Evolutionary conservation across 805 yeast genomes (phyloP).

Genomic region (Wickerhamiella hasegawae): DNA sequence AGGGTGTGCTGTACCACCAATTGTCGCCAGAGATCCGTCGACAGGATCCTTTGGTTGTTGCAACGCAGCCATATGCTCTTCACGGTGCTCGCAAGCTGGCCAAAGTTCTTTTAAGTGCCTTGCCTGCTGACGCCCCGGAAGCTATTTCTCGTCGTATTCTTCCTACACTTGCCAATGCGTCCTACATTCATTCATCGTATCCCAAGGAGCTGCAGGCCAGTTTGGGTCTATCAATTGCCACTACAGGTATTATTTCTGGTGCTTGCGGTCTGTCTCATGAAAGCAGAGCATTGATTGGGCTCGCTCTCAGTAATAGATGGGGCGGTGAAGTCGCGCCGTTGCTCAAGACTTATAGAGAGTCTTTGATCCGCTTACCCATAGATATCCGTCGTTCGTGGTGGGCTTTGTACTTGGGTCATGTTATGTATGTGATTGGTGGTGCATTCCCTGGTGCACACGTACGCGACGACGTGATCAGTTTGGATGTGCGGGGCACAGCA

Average conservation of each 20-base stretch:
- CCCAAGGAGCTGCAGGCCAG: conserved; percentile 64
- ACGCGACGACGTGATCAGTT: conserved; percentile 27
- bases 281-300: conserved; percentile 53
- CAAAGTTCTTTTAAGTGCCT: conserved; percentile 35
- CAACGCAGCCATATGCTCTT: conserved; percentile 60
- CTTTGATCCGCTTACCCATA: conserved; percentile 6
- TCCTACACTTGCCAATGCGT: conserved; percentile 57
- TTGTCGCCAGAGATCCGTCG: conserved; percentile 40
- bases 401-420: conserved; percentile 56
- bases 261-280: conserved; percentile 62
- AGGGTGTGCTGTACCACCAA: conserved; percentile 52
- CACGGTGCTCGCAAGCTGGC: conserved; percentile 41
- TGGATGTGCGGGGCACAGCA: conserved; percentile 10
- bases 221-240: conserved; percentile 56
- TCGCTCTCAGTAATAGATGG: conserved; percentile 67
- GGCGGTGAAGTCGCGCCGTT: conserved; percentile 45
- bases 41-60: conserved; percentile 55
- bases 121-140: conserved; percentile 44
- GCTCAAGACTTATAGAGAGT: not conserved
- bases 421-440: conserved; percentile 66
- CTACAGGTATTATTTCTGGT: conserved; percentile 61
- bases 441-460: conserved; percentile 71
- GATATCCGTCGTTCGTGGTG: conserved; percentile 38
- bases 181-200: conserved; percentile 62
- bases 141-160: conserved; percentile 44